A percentile compares a stretch with the other conserved stretches of the same genome.
phyloP scores from a whole-genome alignment of 2,329 filamentous ascomycete genomes.

The Trichophyton schoenleinii region DNA sequence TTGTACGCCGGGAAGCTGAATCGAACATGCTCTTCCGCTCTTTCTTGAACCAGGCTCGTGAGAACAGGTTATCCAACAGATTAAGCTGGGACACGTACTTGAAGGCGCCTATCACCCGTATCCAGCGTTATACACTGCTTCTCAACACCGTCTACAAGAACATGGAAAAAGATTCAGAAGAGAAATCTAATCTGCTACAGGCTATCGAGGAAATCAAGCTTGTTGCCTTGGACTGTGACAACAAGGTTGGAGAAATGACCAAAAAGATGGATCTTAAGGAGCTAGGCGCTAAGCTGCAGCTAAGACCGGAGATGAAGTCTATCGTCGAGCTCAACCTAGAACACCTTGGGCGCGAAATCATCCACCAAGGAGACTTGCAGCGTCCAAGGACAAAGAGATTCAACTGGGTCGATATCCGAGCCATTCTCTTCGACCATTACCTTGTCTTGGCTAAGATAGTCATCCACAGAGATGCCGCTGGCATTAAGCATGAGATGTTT shows the following conservation, averaged over 20 bases:
- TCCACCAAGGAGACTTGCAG: slow-evolving; percentile 79
- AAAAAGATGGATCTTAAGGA: slow-evolving; percentile 85
- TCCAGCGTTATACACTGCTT: slow-evolving; percentile 80
- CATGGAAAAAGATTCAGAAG: slow-evolving; percentile 71
- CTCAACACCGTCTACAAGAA: slow-evolving; percentile 73
- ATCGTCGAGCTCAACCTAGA: slow-evolving; percentile 75
- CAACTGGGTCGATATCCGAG: slow-evolving; percentile 86
- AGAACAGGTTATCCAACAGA: slow-evolving; percentile 66
- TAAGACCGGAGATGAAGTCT: slow-evolving; percentile 76
- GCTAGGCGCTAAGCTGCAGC: slow-evolving; percentile 65
- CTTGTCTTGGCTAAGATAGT: slow-evolving; percentile 78
- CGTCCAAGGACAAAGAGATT: slow-evolving; percentile 80
- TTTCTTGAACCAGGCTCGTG: slow-evolving; percentile 69
- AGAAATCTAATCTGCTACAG: slow-evolving; percentile 69
- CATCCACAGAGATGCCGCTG: slow-evolving; percentile 53
- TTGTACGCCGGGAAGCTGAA: slow-evolving; percentile 72
- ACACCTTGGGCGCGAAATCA: slow-evolving; percentile 81
- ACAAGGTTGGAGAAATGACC: slow-evolving; percentile 80
- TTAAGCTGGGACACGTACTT: slow-evolving; percentile 90
- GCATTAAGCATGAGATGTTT: slow-evolving; percentile 67
- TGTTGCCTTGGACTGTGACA: slow-evolving; percentile 82
- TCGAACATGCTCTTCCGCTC: slow-evolving; percentile 74
- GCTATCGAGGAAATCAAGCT: slow-evolving; percentile 86
- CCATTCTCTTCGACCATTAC: slow-evolving; percentile 91
- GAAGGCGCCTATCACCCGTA: slow-evolving; percentile 80